A percentile compares a stretch with the other conserved stretches of the same genome.
Conservation (phyloP, 1,284 basidiomycete genomes). For the Rhodotorula mucilaginosa region DNA sequence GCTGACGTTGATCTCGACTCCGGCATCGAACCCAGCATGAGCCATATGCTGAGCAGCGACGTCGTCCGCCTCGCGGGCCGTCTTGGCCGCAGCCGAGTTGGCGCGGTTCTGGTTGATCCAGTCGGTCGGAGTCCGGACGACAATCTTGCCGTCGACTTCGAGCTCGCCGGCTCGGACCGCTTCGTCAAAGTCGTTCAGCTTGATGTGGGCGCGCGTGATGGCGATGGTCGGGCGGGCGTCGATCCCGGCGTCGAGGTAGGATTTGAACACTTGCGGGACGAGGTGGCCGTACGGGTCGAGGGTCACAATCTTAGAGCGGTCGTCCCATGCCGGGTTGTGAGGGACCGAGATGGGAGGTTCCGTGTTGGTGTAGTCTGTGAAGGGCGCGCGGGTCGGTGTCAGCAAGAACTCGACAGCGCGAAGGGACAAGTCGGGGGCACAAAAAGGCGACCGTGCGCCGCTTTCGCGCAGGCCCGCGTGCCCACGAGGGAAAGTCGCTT, state of each 20-base stretch:
- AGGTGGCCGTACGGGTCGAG: constrained; percentile 96
- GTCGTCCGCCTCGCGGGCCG: constrained; percentile 50
- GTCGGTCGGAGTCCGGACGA: constrained; percentile 53
- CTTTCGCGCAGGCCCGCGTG: too few species aligned
- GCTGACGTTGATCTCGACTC: constrained; percentile 79
- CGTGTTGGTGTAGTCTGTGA: constrained; percentile 70
- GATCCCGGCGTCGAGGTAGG: constrained; percentile 54
- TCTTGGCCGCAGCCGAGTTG: constrained; percentile 50
- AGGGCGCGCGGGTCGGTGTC: background rate
- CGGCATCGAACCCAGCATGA: constrained; percentile 59
- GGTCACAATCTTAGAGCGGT: constrained; percentile 79
- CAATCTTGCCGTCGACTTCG: constrained; percentile 76
- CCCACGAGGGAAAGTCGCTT: too few species aligned
- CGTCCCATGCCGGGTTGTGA: constrained; percentile 76
- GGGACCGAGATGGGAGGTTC: constrained; percentile 84
- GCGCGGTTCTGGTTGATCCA: constrained; percentile 41
- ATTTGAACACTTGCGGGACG: constrained; percentile 71
- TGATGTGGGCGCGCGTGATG: constrained; percentile 78
- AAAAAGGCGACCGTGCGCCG: too few species aligned
- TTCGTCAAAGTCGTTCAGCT: constrained; percentile 87
- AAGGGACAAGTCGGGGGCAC: background rate
- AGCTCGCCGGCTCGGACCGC: constrained; percentile 68
- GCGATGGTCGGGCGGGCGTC: constrained; percentile 82
- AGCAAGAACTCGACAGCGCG: background rate
- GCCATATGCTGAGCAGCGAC: constrained; percentile 60